Percentiles rank a stretch among this genome's conserved stretches.
These are phyloP conservation scores for Dimargaris verticillata DNA, from an alignment of 192 early-diverging fungal species.

Conservation along the genomic window DNA sequence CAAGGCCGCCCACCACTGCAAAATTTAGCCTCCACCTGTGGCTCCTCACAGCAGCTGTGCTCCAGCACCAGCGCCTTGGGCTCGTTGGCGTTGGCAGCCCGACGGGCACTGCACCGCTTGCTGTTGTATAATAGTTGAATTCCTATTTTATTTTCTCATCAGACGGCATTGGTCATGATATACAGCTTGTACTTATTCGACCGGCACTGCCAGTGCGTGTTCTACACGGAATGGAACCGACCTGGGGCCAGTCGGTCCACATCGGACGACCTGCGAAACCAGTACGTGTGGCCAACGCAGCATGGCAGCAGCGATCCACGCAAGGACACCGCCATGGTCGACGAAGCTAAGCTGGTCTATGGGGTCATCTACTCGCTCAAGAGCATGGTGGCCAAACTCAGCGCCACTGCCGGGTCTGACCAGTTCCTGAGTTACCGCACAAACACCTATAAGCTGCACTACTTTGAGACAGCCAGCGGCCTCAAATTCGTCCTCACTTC, in stretches of 20 bases:
- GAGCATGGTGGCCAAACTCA: slow-evolving; percentile 76
- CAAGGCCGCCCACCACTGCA: too few species aligned
- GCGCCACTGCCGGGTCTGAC: slow-evolving; percentile 21
- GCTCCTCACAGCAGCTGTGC: too few species aligned
- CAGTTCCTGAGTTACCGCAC: slow-evolving; percentile 64
- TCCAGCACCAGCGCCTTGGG: too few species aligned
- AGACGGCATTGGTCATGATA: too few species aligned
- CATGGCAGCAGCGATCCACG: slow-evolving; percentile 4
- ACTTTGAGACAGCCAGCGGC: slow-evolving; percentile 74
- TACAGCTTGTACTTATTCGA: slow-evolving; percentile 89
- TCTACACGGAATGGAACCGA: slow-evolving; percentile 61
- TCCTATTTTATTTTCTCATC: too few species aligned
- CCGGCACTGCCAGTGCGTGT: slow-evolving; percentile 80
- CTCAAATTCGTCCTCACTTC: slow-evolving; percentile 79
- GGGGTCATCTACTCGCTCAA: slow-evolving; percentile 83
- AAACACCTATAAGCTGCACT: slow-evolving; percentile 75
- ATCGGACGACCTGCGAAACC: not conserved
- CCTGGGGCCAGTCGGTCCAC: not conserved
- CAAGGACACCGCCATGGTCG: slow-evolving; percentile 34
- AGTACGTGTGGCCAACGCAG: slow-evolving; percentile 3
- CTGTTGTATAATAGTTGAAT: too few species aligned
- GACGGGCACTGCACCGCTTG: too few species aligned
- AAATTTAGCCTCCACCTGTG: too few species aligned
- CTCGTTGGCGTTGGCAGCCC: too few species aligned
- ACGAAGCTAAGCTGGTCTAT: slow-evolving; percentile 90